Evolutionary conservation across 345 rosid genomes (phyloP), one percentile per base, ranked within the genome.

Genomic region (Arabis alpina): DNA sequence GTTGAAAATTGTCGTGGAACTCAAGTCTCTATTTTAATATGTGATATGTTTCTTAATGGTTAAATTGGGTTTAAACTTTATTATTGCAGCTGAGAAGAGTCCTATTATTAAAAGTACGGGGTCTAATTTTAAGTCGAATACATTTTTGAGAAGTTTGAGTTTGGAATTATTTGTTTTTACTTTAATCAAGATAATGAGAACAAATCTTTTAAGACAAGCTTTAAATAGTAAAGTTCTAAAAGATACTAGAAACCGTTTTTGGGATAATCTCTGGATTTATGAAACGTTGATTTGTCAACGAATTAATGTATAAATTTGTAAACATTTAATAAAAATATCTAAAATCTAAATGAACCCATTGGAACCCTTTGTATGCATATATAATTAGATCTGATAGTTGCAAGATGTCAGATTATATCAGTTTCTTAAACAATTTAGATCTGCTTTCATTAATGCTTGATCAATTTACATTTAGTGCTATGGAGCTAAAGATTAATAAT

Each of bases 1-100:
- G 66, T 73, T 23, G 41, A 42, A 10, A 40, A 5, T 36, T 64
- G 64, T 45, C 32, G 37, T 11, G n/a, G 3, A 43, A 65, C 8
- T 56, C 65, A 8, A 19, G 7, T 23, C 42, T 73, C 67, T 73
- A 51, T 66, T 73, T 73, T 51, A 51, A 51, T 51, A 51, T 34
- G 67, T 58, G 61, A 24, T 41, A 7, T 4, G n/a, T 28, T n/a
- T 11, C 52, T 50, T 58, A 3, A 19, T 25, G 49, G 68, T 51
- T 24, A 41, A 19, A 45, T 56, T 64, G 39, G 60, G 52, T 39
- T 64, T 6, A 16, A 50, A 34, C 13, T 54, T 13, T 53, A 23
- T 52, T 34, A 14, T 54, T 54, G 61, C n/a, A n/a, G n/a, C n/a
- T n/a, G n/a, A n/a, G n/a, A n/a, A 41, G 30, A 59, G 10, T 0